Evolutionary conservation across 768 basidiomycete genomes (phyloP).

Genomic region (Cantharellus cinnabarinus): DNA sequence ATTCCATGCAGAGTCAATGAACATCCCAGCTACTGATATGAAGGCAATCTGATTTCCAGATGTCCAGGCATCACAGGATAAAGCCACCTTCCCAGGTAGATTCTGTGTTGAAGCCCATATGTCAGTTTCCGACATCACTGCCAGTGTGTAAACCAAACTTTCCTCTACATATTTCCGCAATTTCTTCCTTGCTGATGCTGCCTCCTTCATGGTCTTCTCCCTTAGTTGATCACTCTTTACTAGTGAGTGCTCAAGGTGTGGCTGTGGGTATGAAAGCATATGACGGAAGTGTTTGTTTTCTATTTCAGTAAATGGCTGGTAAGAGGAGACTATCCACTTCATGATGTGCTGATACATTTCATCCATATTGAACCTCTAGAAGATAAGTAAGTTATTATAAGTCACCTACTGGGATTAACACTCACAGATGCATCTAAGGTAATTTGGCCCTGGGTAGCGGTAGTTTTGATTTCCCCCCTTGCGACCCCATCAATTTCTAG

Average conservation of each 20-base stretch:
- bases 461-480: not conserved
- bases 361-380: not conserved
- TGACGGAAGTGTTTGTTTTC: constrained; percentile 6
- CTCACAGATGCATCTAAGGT: not conserved
- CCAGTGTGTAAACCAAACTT: not conserved
- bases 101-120: not conserved
- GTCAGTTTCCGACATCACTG: not conserved
- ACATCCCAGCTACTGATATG: not conserved
- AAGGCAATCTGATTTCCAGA: constrained; percentile 1
- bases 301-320: constrained; percentile 11
- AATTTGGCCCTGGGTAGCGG: not conserved
- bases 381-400: not conserved
- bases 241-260: constrained; percentile 1
- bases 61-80: constrained; percentile 1
- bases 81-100: not conserved
- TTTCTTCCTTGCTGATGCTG: constrained; percentile 4
- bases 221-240: constrained; percentile 6
- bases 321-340: constrained; percentile 7
- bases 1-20: not conserved
- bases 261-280: constrained; percentile 10
- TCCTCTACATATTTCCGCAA: constrained; percentile 11
- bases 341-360: constrained; percentile 6
- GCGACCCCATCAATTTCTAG: not conserved
- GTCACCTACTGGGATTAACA: not conserved
- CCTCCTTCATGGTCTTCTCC: constrained; percentile 10